Evolutionary conservation across 441 rosid genomes (phyloP), one percentile per base, ranked within the genome.

Genomic region (Breynia disticha): DNA sequence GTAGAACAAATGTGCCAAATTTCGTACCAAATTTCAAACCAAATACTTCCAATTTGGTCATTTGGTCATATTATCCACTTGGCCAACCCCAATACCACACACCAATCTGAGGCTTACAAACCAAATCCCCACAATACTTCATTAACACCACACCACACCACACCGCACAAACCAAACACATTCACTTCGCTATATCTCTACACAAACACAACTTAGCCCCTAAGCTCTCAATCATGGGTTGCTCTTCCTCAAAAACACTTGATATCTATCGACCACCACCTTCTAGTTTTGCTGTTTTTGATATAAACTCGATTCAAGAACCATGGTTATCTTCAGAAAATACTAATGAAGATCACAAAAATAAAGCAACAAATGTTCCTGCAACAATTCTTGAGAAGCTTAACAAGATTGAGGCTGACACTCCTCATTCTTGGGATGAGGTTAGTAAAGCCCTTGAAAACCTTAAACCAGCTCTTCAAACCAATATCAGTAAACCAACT

Each of bases 351-450:
- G 63, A 70, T 47, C 61, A 66, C 5, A 64, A 46, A 28, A 74
- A 71, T 46, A 73, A 73, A 56, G 64, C 72, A 44, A 20, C 67
- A 11, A 63, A 54, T n/a, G 51, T 76, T 5, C 93, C 84, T 0
- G 48, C 75, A 20, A 60, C 63, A 0, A 60, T 83, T n/a, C 78
- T 74, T 1, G 85, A 82, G 45, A 86, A 79, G 68, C 79, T 86
- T 63, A 54, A 54, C 60, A 75, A 59, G 53, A 52, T 81, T 43
- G 96, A 78, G 42, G 28, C 72, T 0, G 81, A 73, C 18, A 71
- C 81, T 60, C 95, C 97, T 59, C 83, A 75, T 50, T 77, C 99
- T 1, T 89, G 99, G 97, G 90, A 79, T 7, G 99, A 93, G 43
- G 93, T 93, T 37, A 89, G 93, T 52, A 87, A 87, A 56, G 84